Conservation (phyloP, 805 yeast genomes). For the Cyberlindnera saturnus region DNA sequence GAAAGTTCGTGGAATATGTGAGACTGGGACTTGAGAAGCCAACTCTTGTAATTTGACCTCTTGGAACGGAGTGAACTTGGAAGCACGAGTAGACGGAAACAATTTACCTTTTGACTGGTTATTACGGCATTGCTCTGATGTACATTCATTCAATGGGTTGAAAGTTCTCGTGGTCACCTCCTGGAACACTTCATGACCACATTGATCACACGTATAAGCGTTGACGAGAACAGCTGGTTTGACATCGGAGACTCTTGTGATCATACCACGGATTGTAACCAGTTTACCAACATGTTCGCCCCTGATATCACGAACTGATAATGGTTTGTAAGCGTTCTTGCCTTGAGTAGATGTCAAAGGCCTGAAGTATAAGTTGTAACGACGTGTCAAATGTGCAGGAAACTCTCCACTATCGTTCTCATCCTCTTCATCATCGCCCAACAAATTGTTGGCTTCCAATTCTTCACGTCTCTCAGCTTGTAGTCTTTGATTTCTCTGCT, state of each 20-base stretch:
- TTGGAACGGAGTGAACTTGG: conserved; percentile 92
- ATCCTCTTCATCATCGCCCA: conserved; percentile 25
- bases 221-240: conserved; percentile 87
- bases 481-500: conserved; percentile 69
- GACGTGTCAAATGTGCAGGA: conserved; percentile 80
- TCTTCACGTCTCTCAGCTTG: conserved; percentile 65
- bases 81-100: conserved; percentile 90
- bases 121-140: conserved; percentile 68
- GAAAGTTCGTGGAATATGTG: conserved; percentile 90
- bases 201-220: conserved; percentile 95
- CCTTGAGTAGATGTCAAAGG: conserved; percentile 49
- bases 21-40: conserved; percentile 95
- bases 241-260: conserved; percentile 93
- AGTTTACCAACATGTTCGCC: conserved; percentile 80
- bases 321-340: conserved; percentile 37
- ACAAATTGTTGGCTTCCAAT: conserved; percentile 34
- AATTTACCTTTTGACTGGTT: conserved; percentile 85
- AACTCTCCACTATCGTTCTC: conserved; percentile 44
- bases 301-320: conserved; percentile 85
- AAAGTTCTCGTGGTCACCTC: conserved; percentile 82
- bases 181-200: conserved; percentile 96
- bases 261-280: conserved; percentile 89
- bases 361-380: conserved; percentile 81
- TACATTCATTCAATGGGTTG: conserved; percentile 84
- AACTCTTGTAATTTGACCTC: conserved; percentile 93